Evolutionary conservation across 129 eudicot genomes (phyloP).

Genomic region (Centella asiatica): DNA sequence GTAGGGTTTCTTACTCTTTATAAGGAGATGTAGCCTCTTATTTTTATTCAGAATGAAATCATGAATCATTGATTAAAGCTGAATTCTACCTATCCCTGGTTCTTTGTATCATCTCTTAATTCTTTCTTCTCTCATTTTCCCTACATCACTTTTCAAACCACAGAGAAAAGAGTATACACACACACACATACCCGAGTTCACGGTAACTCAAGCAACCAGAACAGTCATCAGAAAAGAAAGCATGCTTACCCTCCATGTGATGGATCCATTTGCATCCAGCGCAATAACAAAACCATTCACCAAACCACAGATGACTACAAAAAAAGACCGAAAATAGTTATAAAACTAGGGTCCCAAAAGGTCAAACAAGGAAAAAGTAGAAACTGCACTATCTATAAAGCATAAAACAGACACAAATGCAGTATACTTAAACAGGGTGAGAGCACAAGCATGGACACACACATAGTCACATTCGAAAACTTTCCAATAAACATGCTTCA

Average conservation of each 20-base stretch:
- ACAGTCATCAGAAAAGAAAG: background rate
- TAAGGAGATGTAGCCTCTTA: no score
- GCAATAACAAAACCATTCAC: constrained; percentile 67
- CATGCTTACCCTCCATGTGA: constrained; percentile 58
- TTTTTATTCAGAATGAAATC: no score
- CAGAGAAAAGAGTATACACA: no score
- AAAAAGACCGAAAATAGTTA: constrained; percentile 4
- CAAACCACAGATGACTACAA: constrained; percentile 75
- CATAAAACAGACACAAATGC: background rate
- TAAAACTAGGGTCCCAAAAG: no score
- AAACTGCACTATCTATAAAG: background rate
- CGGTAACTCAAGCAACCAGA: background rate
- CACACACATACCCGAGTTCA: no score
- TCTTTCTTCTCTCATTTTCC: no score
- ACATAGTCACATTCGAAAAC: background rate
- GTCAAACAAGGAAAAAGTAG: no score
- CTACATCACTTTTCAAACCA: no score
- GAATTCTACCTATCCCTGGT: no score
- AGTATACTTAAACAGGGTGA: background rate
- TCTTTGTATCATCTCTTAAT: no score
- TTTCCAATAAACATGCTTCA: background rate
- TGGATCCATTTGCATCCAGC: constrained; percentile 55
- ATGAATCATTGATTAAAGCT: no score
- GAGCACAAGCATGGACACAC: background rate
- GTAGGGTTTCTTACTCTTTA: no score